Evolutionary conservation across 2,329 filamentous ascomycete species (phyloP), one percentile per base, ranked within the genome.

Genomic region (Xylariaceae sp.): DNA sequence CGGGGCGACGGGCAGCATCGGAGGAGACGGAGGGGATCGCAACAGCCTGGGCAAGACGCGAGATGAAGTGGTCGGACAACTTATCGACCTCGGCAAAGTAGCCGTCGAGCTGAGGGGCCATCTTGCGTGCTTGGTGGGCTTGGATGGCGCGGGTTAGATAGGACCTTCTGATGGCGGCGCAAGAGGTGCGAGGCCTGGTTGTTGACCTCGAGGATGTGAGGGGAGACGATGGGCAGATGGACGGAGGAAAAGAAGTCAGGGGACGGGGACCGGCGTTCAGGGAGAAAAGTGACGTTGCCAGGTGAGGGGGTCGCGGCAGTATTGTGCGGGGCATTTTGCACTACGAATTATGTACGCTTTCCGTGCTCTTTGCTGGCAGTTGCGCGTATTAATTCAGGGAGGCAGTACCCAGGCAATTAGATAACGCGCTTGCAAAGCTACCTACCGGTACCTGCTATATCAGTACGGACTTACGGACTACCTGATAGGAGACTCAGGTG

Each of bases 1-100:
- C 92, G 51, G 86, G 86, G 56, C 94, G 86, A 68, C 89, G 86
- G 63, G 87, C 86, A 68, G 94, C 90, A 59, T 96, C 92, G 45
- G 92, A 89, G 32, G 92, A 97, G 70, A 99, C 56, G 59, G 94
- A 99, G 18, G 94, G 94, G 66, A 99, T 99, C 49, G 92, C 92
- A 56, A 99, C 94, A 51, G 94, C 94, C 73, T 92, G 85, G 68
- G 89, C 83, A 56, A 99, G 84, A 64, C 92, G 87, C 65, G 95
- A 87, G 72, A 96, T 95, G 76, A 96, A 96, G 69, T 83, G 78
- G 62, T 85, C 82, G 47, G 90, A 81, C 66, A 92, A 79, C 69
- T 75, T 76, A 73, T 96, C 91, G 65, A 96, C 90, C 81, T 96
- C 85, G 75, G 89, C 85, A 80, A 96, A 97, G 79, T 88, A 97